phyloP scores from a whole-genome alignment of 768 basidiomycete genomes.

The Rhodotorula taiwanensis region DNA sequence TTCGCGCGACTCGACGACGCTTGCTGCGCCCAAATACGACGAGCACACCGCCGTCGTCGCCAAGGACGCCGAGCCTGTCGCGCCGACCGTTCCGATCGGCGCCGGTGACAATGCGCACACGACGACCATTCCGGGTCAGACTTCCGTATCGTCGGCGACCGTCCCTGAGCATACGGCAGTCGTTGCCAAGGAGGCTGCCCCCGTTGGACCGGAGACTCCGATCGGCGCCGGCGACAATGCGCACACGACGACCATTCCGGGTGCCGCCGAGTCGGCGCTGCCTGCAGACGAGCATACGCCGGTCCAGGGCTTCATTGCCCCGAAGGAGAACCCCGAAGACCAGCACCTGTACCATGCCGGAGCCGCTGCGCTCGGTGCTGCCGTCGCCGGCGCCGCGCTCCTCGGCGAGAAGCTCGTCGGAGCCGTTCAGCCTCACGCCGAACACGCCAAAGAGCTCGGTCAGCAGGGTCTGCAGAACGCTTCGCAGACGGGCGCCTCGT shows the following conservation, averaged over 20 bases:
- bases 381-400: slow-evolving; percentile 26
- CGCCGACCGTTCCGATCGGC: background rate
- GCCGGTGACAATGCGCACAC: background rate
- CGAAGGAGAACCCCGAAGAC: slow-evolving; percentile 20
- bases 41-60: slow-evolving; percentile 5
- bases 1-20: slow-evolving; percentile 5
- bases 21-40: slow-evolving; percentile 24
- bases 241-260: background rate
- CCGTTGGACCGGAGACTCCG: background rate
- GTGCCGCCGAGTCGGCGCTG: too few relatives aligned
- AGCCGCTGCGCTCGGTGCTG: slow-evolving; percentile 32
- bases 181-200: slow-evolving; percentile 1
- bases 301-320: slow-evolving; percentile 19
- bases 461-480: slow-evolving; percentile 18
- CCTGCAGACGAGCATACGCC: slow-evolving; percentile 1
- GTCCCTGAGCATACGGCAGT: slow-evolving; percentile 9
- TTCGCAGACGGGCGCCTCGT: slow-evolving; percentile 18
- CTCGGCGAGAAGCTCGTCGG: slow-evolving; percentile 9
- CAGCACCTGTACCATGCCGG: slow-evolving; percentile 18
- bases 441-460: slow-evolving; percentile 28
- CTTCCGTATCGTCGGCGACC: too few relatives aligned
- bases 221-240: too few relatives aligned
- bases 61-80: slow-evolving; percentile 5
- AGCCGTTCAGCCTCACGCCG: slow-evolving; percentile 6
- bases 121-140: background rate